Conservation (phyloP, 2,329 filamentous ascomycete species). For the Nemania sp. region DNA sequence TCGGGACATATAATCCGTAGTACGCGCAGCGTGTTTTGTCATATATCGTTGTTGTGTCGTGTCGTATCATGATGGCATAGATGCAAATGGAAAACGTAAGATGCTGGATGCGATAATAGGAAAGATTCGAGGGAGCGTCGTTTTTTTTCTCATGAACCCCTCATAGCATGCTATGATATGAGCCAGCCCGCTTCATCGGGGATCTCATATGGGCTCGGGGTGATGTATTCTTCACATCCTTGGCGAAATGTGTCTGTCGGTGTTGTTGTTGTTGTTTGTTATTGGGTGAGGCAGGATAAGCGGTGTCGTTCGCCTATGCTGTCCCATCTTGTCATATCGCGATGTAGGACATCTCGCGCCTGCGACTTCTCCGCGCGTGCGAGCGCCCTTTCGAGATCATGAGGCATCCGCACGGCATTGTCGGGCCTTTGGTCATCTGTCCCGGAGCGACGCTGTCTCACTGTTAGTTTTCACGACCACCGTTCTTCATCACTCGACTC, state of each 20-base stretch:
- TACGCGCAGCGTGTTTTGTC: too few species aligned
- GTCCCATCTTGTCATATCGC: conserved; percentile 19
- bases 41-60: too few species aligned
- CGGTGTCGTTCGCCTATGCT: neutral
- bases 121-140: conserved; percentile 20
- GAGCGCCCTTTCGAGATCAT: conserved; percentile 21
- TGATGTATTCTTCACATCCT: conserved; percentile 5
- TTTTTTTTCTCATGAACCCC: neutral
- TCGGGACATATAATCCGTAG: too few species aligned
- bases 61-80: too few species aligned
- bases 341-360: conserved; percentile 24
- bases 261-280: neutral
- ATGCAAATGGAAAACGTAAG: too few species aligned
- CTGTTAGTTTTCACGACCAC: conserved; percentile 5
- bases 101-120: conserved; percentile 3
- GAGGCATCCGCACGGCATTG: conserved; percentile 25
- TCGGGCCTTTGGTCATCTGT: conserved; percentile 19
- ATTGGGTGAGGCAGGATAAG: neutral
- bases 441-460: conserved; percentile 6
- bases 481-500: too few species aligned
- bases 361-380: conserved; percentile 15
- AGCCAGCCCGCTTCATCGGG: conserved; percentile 4
- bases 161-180: neutral
- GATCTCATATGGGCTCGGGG: neutral
- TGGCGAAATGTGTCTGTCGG: neutral